Base-by-base conservation (phyloP, 1,284 basidiomycete species). In the Erythrobasidium hasegawianum region DNA sequence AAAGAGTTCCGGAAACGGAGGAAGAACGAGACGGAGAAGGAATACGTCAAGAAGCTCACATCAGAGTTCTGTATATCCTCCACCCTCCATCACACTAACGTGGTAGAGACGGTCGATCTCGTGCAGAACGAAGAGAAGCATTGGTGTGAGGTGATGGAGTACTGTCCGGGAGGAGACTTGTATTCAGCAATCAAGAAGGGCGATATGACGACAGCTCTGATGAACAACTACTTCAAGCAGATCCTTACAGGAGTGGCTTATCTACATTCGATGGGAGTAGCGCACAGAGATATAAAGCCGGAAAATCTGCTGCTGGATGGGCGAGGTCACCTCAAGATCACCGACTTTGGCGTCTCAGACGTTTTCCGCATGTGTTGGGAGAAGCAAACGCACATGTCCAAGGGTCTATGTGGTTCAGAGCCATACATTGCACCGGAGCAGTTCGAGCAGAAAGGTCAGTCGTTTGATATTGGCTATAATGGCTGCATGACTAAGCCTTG, bases 131-230 rank as follows among this genome's bases (percentile, higher is more conserved):
- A 98, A 79, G 86, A 83, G 71, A 87, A 90, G 70, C 88, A 93
- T 75, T 98, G 95, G 95, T 98, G 95, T 77, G 95, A 98, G 79
- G 95, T 98, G 68, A 97, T 98, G 96, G 96, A 98, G 79, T 97
- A 94, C 76, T 97, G 95, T 78, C 90, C 91, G 1, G 95, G 95
- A 59, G 94, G 94, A 4, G 94, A 97, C 79, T 82, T 97, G 39
- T 97, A 97, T 76, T 93, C 92, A 24, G 93, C 93, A 40, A 97
- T 97, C 81, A 97, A 97, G 83, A 91, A 90, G 77, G 95, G 94
- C 75, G 86, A 89, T 71, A 96, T 98, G 92, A 88, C 87, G 16
- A 87, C 90, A 18, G 86, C 85, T 76, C 93, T 96, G 78, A 92
- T 97, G 72, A 94, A 97, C 78, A 96, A 91, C 78, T 94, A 89